Evolutionary conservation across 495 filamentous ascomycete genomes (phyloP).

Genomic region (Talaromyces stipitatus): DNA sequence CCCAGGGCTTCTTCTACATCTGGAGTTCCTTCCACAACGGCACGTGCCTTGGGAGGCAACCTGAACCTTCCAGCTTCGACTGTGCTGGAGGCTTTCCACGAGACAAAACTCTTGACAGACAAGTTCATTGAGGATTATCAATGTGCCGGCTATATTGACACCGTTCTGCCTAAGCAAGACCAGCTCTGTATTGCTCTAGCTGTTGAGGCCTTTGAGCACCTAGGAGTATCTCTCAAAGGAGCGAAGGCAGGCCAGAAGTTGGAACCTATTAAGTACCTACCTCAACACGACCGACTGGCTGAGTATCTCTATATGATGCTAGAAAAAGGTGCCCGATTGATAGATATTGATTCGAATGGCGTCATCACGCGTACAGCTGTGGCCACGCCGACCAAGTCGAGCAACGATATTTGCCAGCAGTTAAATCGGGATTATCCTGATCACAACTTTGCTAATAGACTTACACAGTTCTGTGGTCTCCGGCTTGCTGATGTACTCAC

Average conservation of each 20-base stretch:
- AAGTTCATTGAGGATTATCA: conserved; percentile 18
- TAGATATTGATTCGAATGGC: conserved; percentile 19
- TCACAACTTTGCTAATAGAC: conserved; percentile 24
- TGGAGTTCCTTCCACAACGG: not conserved
- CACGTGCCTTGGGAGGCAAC: not conserved
- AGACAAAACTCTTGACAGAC: conserved; percentile 17
- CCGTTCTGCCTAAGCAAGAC: conserved; percentile 10
- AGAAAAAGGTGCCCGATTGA: conserved; percentile 24
- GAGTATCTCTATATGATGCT: conserved; percentile 22
- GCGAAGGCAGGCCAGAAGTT: conserved; percentile 19
- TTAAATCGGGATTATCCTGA: conserved; percentile 30
- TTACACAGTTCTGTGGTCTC: conserved; percentile 35
- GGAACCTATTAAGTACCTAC: conserved; percentile 14
- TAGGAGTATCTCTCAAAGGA: conserved; percentile 19
- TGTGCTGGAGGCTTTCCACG: conserved; percentile 10
- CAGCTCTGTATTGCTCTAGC: conserved; percentile 18
- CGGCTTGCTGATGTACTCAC: conserved; percentile 32
- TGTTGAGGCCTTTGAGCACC: conserved; percentile 26
- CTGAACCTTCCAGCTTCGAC: conserved; percentile 1
- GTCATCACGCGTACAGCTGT: conserved; percentile 24
- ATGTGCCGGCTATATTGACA: conserved; percentile 15
- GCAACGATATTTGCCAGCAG: conserved; percentile 25
- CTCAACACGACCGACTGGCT: conserved; percentile 16
- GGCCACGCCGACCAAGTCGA: conserved; percentile 19
- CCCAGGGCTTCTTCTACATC: not conserved